Evolutionary conservation across 1,139 yeast genomes (phyloP).

Genomic region (Blastobotrys persicus): DNA sequence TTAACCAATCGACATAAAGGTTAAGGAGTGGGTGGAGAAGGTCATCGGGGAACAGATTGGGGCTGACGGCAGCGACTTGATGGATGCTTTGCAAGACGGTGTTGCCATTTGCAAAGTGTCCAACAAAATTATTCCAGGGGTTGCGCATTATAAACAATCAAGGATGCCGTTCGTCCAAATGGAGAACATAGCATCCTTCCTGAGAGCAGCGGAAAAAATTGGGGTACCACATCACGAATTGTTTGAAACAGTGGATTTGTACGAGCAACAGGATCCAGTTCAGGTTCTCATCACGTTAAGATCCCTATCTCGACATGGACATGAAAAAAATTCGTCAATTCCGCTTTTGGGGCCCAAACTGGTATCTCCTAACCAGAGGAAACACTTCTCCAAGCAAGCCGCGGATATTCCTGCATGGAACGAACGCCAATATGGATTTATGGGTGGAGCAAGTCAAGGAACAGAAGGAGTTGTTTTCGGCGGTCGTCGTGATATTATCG

Average conservation of each 20-base stretch:
- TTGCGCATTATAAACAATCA: conserved; percentile 59
- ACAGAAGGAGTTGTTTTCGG: conserved; percentile 54
- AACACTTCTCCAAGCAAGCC: conserved; percentile 37
- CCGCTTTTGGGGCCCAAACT: conserved; percentile 53
- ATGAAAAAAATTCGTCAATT: conserved; percentile 44
- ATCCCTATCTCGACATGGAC: conserved; percentile 65
- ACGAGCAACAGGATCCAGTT: conserved; percentile 70
- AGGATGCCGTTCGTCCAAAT: conserved; percentile 81
- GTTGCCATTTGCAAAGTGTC: conserved; percentile 53
- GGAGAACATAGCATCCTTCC: conserved; percentile 80
- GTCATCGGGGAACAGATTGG: conserved; percentile 28
- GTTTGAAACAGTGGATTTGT: conserved; percentile 79
- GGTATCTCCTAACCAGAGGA: conserved; percentile 28
- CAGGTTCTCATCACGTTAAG: conserved; percentile 72
- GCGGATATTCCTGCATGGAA: conserved; percentile 50
- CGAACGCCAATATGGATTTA: conserved; percentile 56
- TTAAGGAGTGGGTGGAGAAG: conserved; percentile 31
- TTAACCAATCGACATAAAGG: conserved; percentile 13
- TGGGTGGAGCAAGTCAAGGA: conserved; percentile 53
- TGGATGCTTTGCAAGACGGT: conserved; percentile 64
- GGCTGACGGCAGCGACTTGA: conserved; percentile 33
- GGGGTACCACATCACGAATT: conserved; percentile 84
- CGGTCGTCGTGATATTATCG: conserved; percentile 45
- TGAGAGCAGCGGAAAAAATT: conserved; percentile 55
- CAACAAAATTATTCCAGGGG: conserved; percentile 39